Percentiles rank a stretch among this genome's conserved stretches.
Conservation (phyloP, 345 rosid species). For the Gynandropsis gynandra region DNA sequence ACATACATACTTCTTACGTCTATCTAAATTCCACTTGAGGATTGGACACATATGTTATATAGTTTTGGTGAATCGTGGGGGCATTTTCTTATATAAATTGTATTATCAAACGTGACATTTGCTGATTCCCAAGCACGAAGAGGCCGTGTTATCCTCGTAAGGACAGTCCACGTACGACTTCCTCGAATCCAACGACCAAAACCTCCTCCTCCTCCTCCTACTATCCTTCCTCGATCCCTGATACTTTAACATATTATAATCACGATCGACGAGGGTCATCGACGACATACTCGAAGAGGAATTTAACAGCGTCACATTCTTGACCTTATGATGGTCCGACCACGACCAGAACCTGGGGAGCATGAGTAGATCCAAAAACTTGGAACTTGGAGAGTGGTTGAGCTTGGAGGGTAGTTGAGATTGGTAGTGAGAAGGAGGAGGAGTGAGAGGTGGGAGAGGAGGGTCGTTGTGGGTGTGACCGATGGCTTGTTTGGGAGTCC, state of each 20-base stretch:
- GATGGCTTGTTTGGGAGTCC: conserved; percentile 25
- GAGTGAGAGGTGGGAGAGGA: conserved; percentile 26
- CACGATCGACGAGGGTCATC: conserved; percentile 19
- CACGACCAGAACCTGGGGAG: conserved; percentile 16
- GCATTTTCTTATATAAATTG: conserved; percentile 4
- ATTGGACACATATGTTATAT: too few relatives aligned
- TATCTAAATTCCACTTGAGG: too few relatives aligned
- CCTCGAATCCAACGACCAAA: conserved; percentile 20
- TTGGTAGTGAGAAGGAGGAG: conserved; percentile 29
- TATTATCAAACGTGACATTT: conserved; percentile 16
- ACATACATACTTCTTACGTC: too few relatives aligned
- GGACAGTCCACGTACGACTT: conserved; percentile 19
- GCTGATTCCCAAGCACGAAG: conserved; percentile 21
- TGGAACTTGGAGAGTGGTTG: conserved; percentile 8
- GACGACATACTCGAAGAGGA: conserved; percentile 20
- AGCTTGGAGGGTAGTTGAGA: conserved; percentile 18
- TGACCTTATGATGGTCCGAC: conserved; percentile 14
- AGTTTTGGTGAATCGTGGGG: too few relatives aligned
- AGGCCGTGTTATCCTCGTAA: too few relatives aligned
- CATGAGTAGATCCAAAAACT: background rate
- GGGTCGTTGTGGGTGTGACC: conserved; percentile 11
- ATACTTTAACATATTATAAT: conserved; percentile 22
- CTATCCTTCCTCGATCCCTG: conserved; percentile 8
- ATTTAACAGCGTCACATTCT: conserved; percentile 15
- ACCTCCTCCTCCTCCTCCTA: conserved; percentile 14